These are phyloP conservation scores for Brassica rapa DNA, from an alignment of 345 rosid genomes.

Conservation along the genomic window DNA sequence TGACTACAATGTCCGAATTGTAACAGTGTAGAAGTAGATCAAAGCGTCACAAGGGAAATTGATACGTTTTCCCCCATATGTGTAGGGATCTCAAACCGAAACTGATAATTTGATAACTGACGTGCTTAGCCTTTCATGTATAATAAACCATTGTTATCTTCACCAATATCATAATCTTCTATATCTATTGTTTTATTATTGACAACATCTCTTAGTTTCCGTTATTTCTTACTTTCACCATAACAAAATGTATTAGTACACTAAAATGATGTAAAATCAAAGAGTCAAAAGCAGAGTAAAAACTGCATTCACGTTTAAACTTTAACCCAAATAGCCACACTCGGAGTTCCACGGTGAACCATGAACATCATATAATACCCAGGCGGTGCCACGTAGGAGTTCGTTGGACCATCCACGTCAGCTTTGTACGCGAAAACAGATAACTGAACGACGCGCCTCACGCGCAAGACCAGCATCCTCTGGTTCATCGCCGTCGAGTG, in stretches of 20 bases:
- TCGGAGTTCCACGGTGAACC: conserved; percentile 62
- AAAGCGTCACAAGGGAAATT: neutral
- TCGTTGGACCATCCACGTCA: conserved; percentile 49
- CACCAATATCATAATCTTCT: neutral
- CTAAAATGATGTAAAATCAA: neutral
- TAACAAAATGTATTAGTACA: neutral
- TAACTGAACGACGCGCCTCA: conserved; percentile 43
- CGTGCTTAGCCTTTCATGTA: neutral
- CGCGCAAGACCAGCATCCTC: conserved; percentile 56
- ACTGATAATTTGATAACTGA: neutral
- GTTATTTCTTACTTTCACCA: conserved; percentile 8
- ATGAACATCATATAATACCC: conserved; percentile 76
- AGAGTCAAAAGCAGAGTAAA: conserved; percentile 17
- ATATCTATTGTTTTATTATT: neutral
- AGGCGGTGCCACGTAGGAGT: conserved; percentile 60
- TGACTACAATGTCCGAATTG: neutral
- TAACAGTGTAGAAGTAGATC: neutral
- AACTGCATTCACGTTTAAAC: conserved; percentile 39
- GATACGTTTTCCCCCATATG: neutral
- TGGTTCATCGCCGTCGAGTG: conserved; percentile 78
- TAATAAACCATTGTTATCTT: neutral
- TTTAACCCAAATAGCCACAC: conserved; percentile 64
- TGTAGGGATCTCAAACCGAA: neutral
- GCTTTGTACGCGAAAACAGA: conserved; percentile 50
- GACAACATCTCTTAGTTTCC: neutral